phyloP scores from a whole-genome alignment of 768 basidiomycete genomes.

The Coprinellus micaceus region DNA sequence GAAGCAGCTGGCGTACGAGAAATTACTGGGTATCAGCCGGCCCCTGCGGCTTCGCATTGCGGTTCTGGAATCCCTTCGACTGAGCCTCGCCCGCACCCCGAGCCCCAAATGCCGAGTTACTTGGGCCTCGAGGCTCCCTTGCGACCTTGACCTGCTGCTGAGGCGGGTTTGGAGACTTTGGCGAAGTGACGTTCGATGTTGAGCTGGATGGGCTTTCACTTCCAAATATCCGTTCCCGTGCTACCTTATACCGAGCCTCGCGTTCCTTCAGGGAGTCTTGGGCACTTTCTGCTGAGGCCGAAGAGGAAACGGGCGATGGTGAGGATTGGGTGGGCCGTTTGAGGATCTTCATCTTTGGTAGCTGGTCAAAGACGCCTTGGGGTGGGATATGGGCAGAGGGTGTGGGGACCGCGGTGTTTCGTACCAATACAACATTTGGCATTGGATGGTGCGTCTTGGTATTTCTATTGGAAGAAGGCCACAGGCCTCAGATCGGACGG shows the following conservation, averaged over 20 bases:
- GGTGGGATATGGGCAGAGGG: slow-evolving; percentile 40
- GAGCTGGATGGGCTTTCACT: slow-evolving; percentile 4
- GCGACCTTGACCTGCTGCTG: slow-evolving; percentile 4
- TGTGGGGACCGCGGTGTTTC: slow-evolving; percentile 27
- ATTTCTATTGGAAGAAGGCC: slow-evolving; percentile 43
- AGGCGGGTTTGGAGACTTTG: neutral
- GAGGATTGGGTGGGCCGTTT: slow-evolving; percentile 54
- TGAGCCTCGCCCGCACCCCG: neutral
- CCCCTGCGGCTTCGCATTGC: neutral
- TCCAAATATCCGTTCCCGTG: slow-evolving; percentile 71
- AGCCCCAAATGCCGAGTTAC: too few relatives aligned
- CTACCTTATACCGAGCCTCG: slow-evolving; percentile 70
- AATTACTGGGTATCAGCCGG: neutral
- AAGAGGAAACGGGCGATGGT: slow-evolving; percentile 26
- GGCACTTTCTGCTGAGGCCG: slow-evolving; percentile 13
- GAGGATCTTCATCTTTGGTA: slow-evolving; percentile 64
- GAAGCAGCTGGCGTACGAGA: too few relatives aligned
- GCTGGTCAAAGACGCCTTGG: slow-evolving; percentile 47
- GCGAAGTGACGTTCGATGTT: neutral
- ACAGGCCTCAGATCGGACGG: slow-evolving; percentile 4
- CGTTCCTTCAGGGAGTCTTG: slow-evolving; percentile 53
- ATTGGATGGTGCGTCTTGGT: slow-evolving; percentile 56
- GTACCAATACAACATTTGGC: slow-evolving; percentile 55
- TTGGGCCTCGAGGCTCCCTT: slow-evolving; percentile 3
- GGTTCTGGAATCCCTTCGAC: neutral